Base-by-base conservation (phyloP, 2,329 filamentous ascomycete species). In the Fusarium buharicum region DNA sequence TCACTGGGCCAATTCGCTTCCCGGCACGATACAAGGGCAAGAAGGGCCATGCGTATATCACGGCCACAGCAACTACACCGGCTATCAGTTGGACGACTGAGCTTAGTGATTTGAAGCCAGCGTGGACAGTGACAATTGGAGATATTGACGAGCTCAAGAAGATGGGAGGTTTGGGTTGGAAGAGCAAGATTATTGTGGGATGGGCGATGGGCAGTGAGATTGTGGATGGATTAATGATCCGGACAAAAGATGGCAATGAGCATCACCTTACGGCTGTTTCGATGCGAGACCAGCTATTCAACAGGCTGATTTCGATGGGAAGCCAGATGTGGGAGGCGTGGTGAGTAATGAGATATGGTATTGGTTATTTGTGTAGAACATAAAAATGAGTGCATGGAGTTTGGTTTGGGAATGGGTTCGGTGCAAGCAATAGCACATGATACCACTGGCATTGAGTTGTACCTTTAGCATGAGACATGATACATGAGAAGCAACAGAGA, bases 281-380 rank as follows among this genome's bases (percentile, higher is more conserved):
- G 27, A 76, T 90, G 70, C 76, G 92, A 34, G 90, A 95, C 67
- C 90, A 94, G 76, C 72, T 96, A 37, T 95, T 95, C 71, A 95
- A 95, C 76, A 85, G 91, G 14, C 73, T 94, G 51, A 78, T 93
- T 54, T 86, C 90, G 3, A 90, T 94, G 76, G 90, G 90, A 1
- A 83, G 83, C 13, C 91, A 95, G 81, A 92, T 92, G 81, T 95
- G 91, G 92, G 90, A 92, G 78, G 83, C 84, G 51, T 91, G 86
- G 87, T 94, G 49, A 60, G 38, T 44, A 17, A 6, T 11, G 17
- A 12, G 16, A 34, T 17, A 37, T 13, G 2, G 20, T 43, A 17
- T 20, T 24, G 14, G 33, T 36, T 30, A 13, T 36, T 13, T 24
- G 12, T 16, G 20, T 48, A 34, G 30, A 24, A 37, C 45, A 34